Conservation (phyloP, 78 protist genomes). For the Dictyostelium firmibasis region DNA sequence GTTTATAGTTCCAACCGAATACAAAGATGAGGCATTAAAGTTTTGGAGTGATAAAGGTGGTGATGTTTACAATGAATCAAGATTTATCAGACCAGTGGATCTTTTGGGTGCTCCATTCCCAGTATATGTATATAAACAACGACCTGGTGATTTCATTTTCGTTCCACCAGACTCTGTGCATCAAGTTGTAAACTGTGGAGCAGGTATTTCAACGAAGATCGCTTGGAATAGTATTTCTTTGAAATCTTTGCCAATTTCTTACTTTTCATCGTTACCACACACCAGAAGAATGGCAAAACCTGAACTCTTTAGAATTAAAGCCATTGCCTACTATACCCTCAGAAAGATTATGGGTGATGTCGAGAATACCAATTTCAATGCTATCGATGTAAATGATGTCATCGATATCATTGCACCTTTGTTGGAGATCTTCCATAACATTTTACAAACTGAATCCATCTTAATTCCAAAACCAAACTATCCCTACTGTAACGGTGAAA, state of each 20-base stretch:
- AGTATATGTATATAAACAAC: conserved; percentile 47
- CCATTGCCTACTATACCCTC: conserved; percentile 27
- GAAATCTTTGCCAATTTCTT: conserved; percentile 24
- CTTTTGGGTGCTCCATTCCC: conserved; percentile 47
- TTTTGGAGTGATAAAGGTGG: conserved; percentile 70
- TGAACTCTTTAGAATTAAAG: conserved; percentile 38
- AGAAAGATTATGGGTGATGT: not conserved
- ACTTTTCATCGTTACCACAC: conserved; percentile 32
- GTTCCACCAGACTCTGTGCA: conserved; percentile 74
- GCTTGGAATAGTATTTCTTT: conserved; percentile 50
- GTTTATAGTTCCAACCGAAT: conserved; percentile 35
- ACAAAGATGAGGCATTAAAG: conserved; percentile 5
- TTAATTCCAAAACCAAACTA: conserved; percentile 64
- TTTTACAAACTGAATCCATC: conserved; percentile 49
- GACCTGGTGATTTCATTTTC: conserved; percentile 56
- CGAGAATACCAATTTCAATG: not conserved
- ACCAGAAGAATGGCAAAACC: not conserved
- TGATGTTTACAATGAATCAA: conserved; percentile 30
- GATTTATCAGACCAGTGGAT: conserved; percentile 19
- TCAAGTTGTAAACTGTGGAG: conserved; percentile 66
- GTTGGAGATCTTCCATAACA: conserved; percentile 33
- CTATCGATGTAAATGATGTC: not conserved
- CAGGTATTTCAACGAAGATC: conserved; percentile 6
- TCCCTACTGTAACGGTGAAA: conserved; percentile 50
- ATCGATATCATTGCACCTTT: conserved; percentile 29